A percentile compares a stretch with the other conserved stretches of the same genome.
Conservation (phyloP, 495 filamentous ascomycete genomes). For the Mytilinidion resinicola region DNA sequence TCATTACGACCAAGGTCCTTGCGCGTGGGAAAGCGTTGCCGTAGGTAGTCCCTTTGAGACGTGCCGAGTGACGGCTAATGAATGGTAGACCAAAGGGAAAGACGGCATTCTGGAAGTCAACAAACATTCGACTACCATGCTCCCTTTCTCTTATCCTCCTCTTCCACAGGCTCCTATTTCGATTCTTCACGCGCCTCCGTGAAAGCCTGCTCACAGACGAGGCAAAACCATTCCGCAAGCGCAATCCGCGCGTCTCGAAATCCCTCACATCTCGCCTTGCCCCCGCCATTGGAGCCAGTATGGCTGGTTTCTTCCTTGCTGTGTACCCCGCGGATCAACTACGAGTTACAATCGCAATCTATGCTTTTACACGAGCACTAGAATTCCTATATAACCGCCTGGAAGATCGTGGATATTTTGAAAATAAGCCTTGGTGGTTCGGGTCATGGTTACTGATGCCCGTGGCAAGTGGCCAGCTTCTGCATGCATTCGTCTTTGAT, state of each 20-base stretch:
- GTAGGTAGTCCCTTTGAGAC: slow-evolving; percentile 25
- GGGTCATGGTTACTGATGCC: slow-evolving; percentile 96
- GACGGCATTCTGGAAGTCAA: slow-evolving; percentile 55
- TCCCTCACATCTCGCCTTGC: slow-evolving; percentile 75
- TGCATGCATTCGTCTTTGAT: slow-evolving; percentile 91
- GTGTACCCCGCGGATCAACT: slow-evolving; percentile 72
- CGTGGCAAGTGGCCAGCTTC: slow-evolving; percentile 78
- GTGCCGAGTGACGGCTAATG: neutral
- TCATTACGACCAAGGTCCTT: slow-evolving; percentile 40
- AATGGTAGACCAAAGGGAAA: slow-evolving; percentile 34
- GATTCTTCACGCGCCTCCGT: slow-evolving; percentile 79
- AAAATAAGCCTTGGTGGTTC: slow-evolving; percentile 75
- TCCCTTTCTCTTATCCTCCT: slow-evolving; percentile 79
- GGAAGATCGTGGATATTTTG: slow-evolving; percentile 74
- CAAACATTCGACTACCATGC: slow-evolving; percentile 69
- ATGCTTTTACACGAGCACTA: slow-evolving; percentile 66
- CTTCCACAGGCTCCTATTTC: slow-evolving; percentile 80
- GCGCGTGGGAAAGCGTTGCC: slow-evolving; percentile 37
- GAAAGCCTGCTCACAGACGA: slow-evolving; percentile 66
- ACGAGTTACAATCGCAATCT: slow-evolving; percentile 73
- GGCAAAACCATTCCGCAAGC: slow-evolving; percentile 67
- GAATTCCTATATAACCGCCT: slow-evolving; percentile 82
- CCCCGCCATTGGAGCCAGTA: slow-evolving; percentile 78
- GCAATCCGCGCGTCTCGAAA: slow-evolving; percentile 69
- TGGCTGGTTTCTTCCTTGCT: slow-evolving; percentile 76